These are phyloP conservation scores for Hyaloperonospora brassicae DNA, from an alignment of 352 stramenopile genomes.

Conservation along the genomic window DNA sequence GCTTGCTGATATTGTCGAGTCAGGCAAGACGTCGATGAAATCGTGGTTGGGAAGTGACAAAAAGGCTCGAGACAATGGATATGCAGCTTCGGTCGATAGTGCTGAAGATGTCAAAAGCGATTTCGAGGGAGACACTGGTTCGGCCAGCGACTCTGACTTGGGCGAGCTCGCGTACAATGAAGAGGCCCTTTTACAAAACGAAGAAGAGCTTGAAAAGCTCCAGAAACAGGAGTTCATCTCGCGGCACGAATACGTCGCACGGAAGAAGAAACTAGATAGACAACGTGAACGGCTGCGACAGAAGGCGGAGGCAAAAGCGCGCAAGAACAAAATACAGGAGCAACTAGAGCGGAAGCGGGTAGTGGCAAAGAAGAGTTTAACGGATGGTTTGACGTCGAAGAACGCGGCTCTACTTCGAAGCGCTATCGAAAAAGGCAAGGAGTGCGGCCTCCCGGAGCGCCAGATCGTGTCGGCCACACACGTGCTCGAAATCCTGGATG, in stretches of 20 bases:
- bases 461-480: conserved; percentile 70
- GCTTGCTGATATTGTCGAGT: conserved; percentile 37
- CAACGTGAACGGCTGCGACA: conserved; percentile 55
- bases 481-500: conserved; percentile 68
- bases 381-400: conserved; percentile 54
- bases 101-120: conserved; percentile 37
- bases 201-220: conserved; percentile 66
- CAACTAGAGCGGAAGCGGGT: conserved; percentile 54
- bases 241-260: conserved; percentile 70
- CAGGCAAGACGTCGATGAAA: conserved; percentile 56
- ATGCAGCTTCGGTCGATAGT: conserved; percentile 22
- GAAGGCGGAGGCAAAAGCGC: conserved; percentile 47
- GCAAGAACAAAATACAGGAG: conserved; percentile 57
- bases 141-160: conserved; percentile 51
- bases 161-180: conserved; percentile 55
- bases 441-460: conserved; percentile 49
- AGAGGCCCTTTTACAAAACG: conserved; percentile 54
- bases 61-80: conserved; percentile 27
- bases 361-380: conserved; percentile 57
- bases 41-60: conserved; percentile 50
- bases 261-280: conserved; percentile 62
- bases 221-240: conserved; percentile 59
- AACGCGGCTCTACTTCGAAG: conserved; percentile 41
- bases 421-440: conserved; percentile 65
- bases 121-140: conserved; percentile 24